Conservation (phyloP, 2,329 filamentous ascomycete genomes). For the Colletotrichum noveboracense region DNA sequence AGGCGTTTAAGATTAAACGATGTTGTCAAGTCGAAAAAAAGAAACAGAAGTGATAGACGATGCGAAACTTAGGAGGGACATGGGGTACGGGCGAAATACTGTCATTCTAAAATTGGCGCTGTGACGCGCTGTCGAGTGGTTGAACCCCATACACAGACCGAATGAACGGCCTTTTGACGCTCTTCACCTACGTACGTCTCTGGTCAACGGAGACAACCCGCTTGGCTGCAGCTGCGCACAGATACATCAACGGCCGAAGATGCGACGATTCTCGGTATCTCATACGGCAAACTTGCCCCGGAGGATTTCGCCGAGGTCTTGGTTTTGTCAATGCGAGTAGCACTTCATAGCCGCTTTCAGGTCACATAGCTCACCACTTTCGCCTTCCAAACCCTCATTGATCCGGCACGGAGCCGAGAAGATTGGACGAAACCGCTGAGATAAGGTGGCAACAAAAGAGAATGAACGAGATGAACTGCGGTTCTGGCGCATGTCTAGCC, state of each 20-base stretch:
- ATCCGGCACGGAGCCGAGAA: background rate
- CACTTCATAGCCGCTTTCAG: background rate
- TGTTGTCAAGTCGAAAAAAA: background rate
- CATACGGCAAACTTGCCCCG: background rate
- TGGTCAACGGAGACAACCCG: background rate
- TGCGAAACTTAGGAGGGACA: background rate
- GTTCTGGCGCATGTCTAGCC: background rate
- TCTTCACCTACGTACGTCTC: background rate
- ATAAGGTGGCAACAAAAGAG: background rate
- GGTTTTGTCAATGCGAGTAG: background rate
- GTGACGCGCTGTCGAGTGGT: background rate
- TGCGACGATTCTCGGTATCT: background rate
- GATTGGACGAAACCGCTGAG: background rate
- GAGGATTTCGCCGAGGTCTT: background rate
- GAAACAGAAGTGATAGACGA: background rate
- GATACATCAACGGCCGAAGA: background rate
- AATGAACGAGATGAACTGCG: background rate
- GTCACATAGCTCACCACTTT: background rate
- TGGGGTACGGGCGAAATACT: background rate
- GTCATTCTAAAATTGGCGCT: background rate
- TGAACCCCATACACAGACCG: background rate
- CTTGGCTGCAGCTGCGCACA: background rate
- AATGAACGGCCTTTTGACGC: background rate
- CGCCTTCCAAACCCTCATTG: background rate
- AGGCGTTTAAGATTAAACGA: rapidly evolving